These are phyloP conservation scores for Coniferiporia sulphurascens DNA, from an alignment of 1,284 basidiomycete species.

Conservation along the genomic window DNA sequence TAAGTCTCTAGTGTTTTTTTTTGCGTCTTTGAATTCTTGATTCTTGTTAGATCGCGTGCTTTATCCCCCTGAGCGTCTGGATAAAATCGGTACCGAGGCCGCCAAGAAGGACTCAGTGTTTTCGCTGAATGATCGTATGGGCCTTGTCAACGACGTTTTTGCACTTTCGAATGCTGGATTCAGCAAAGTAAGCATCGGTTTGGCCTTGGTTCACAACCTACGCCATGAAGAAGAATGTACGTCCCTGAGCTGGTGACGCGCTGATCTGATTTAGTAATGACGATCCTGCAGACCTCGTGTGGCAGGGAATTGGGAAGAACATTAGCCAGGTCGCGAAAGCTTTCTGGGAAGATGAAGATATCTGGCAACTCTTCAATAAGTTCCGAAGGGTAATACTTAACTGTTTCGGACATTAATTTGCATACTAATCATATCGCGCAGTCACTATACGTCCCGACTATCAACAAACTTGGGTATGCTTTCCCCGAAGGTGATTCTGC, in stretches of 20 bases:
- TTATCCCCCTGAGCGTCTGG: constrained; percentile 80
- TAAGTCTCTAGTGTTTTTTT: constrained; percentile 34
- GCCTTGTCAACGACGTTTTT: constrained; percentile 78
- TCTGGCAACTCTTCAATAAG: constrained; percentile 56
- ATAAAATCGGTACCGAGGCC: constrained; percentile 77
- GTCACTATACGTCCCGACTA: constrained; percentile 76
- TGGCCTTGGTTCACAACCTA: constrained; percentile 68
- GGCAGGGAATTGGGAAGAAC: constrained; percentile 58
- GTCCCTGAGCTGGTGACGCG: constrained; percentile 25
- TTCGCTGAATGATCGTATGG: constrained; percentile 82
- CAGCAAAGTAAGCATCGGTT: constrained; percentile 68
- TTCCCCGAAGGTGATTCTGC: constrained; percentile 65
- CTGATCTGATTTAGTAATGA: background rate
- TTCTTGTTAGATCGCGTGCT: constrained; percentile 68
- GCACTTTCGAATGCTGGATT: constrained; percentile 81
- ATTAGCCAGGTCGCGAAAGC: constrained; percentile 56
- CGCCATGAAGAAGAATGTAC: constrained; percentile 72
- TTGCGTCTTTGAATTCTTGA: background rate
- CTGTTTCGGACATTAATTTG: background rate
- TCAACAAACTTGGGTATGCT: constrained; percentile 78
- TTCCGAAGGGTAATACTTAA: constrained; percentile 50
- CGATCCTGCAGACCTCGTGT: constrained; percentile 57
- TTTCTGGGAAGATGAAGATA: constrained; percentile 82
- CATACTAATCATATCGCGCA: constrained; percentile 25
- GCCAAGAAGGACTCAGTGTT: constrained; percentile 63